Percentiles rank a stretch among this genome's conserved stretches.
phyloP scores from a whole-genome alignment of 768 basidiomycete species.

The Infundibulicybe gibba region DNA sequence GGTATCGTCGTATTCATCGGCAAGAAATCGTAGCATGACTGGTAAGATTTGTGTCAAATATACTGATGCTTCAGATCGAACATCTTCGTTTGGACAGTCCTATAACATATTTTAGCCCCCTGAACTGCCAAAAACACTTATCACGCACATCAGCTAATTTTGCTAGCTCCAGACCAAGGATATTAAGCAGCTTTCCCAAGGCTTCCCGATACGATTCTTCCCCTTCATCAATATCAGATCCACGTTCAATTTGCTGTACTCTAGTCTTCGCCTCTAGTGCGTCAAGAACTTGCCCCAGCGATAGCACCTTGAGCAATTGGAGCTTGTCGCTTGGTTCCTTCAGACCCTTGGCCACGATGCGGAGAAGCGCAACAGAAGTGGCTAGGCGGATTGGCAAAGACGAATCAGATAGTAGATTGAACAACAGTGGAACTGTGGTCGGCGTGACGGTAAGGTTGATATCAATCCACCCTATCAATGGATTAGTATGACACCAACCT shows the following conservation, averaged over 20 bases:
- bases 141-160: conserved; percentile 76
- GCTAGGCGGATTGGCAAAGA: conserved; percentile 80
- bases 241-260: conserved; percentile 58
- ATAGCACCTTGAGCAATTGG: conserved; percentile 84
- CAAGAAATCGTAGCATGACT: conserved; percentile 83
- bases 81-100: conserved; percentile 57
- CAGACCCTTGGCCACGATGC: conserved; percentile 89
- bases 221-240: conserved; percentile 77
- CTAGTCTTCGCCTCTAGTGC: conserved; percentile 78
- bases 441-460: conserved; percentile 95
- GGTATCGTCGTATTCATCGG: conserved; percentile 88
- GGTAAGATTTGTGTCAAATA: conserved; percentile 71
- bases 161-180: conserved; percentile 75
- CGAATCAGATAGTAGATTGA: conserved; percentile 75
- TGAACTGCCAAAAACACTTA: conserved; percentile 13
- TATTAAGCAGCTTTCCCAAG: conserved; percentile 79
- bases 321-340: conserved; percentile 90
- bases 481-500: background rate
- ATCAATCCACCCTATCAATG: conserved; percentile 86
- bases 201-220: conserved; percentile 89
- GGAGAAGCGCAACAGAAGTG: conserved; percentile 72
- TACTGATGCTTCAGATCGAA: conserved; percentile 60
- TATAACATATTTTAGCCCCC: conserved; percentile 19
- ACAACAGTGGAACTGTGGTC: conserved; percentile 80
- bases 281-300: conserved; percentile 77